Percentiles rank a stretch among this genome's conserved stretches.
Conservation (phyloP, 768 basidiomycete genomes). For the Saitozyma sp. region DNA sequence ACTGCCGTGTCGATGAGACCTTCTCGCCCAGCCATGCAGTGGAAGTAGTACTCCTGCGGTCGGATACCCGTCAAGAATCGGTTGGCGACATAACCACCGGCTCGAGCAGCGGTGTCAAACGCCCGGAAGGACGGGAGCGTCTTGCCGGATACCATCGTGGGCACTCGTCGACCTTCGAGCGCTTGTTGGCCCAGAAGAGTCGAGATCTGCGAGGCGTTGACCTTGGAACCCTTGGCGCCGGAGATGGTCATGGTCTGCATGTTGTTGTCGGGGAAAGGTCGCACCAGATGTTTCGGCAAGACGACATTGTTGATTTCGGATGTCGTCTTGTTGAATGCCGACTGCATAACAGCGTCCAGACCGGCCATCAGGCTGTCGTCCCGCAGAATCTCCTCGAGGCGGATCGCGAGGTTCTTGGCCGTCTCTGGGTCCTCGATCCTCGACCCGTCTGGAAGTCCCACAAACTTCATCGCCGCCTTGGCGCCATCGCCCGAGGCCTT, state of each 20-base stretch:
- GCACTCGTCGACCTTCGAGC: conserved; percentile 95
- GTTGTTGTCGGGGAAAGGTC: conserved; percentile 95
- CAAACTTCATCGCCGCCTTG: conserved; percentile 76
- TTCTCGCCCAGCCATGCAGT: conserved; percentile 99
- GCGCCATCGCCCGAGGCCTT: conserved; percentile 73
- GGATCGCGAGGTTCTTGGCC: conserved; percentile 52
- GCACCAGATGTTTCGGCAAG: conserved; percentile 80
- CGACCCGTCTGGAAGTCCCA: conserved; percentile 59
- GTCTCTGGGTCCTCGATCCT: conserved; percentile 52
- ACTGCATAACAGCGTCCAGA: conserved; percentile 64
- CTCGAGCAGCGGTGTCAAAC: conserved; percentile 97
- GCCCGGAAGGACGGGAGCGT: conserved; percentile 94
- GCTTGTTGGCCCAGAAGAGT: conserved; percentile 96
- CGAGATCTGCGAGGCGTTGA: conserved; percentile 98
- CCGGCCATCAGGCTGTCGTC: conserved; percentile 98
- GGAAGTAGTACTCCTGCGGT: conserved; percentile 99
- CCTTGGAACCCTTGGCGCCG: conserved; percentile 95
- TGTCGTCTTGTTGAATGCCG: conserved; percentile 67
- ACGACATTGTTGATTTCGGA: conserved; percentile 84
- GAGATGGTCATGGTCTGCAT: conserved; percentile 99
- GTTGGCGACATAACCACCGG: conserved; percentile 96
- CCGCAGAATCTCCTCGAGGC: conserved; percentile 87
- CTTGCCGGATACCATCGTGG: conserved; percentile 98
- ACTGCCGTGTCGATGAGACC: conserved; percentile 99
- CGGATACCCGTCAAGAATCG: conserved; percentile 97